Conservation (phyloP, 2,329 filamentous ascomycete genomes). For the Diplodia seriata region DNA sequence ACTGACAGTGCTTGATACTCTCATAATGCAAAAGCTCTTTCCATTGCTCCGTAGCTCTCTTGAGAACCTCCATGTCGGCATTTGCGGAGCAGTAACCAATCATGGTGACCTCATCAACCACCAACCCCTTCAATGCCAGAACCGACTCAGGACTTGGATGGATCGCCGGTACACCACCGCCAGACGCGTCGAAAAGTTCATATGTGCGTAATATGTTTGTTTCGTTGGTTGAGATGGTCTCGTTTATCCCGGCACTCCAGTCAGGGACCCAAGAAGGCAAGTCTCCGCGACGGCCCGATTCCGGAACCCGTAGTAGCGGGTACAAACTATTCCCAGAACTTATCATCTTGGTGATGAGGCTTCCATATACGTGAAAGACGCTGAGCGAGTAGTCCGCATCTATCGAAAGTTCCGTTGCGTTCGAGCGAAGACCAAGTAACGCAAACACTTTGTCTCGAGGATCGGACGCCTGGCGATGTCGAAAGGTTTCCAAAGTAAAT, state of each 20-base stretch:
- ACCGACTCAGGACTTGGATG: not conserved
- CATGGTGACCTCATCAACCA: not conserved
- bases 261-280: not conserved
- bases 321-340: not conserved
- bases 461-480: not conserved
- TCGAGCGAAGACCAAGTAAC: not conserved
- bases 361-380: not conserved
- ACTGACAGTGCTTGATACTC: not conserved
- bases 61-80: accelerated
- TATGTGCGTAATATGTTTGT: accelerated
- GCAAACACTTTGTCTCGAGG: not conserved
- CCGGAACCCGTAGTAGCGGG: not conserved
- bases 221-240: not conserved
- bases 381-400: not conserved
- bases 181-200: not conserved
- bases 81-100: not conserved
- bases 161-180: not conserved
- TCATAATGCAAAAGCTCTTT: not conserved
- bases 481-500: too few relatives aligned
- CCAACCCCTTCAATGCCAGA: not conserved
- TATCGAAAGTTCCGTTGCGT: not conserved
- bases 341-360: not conserved
- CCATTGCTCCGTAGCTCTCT: not conserved
- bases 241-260: not conserved
- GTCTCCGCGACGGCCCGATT: not conserved